Evolutionary conservation across 2,329 filamentous ascomycete species (phyloP).

Genomic region (Botryosphaeria agaves): DNA sequence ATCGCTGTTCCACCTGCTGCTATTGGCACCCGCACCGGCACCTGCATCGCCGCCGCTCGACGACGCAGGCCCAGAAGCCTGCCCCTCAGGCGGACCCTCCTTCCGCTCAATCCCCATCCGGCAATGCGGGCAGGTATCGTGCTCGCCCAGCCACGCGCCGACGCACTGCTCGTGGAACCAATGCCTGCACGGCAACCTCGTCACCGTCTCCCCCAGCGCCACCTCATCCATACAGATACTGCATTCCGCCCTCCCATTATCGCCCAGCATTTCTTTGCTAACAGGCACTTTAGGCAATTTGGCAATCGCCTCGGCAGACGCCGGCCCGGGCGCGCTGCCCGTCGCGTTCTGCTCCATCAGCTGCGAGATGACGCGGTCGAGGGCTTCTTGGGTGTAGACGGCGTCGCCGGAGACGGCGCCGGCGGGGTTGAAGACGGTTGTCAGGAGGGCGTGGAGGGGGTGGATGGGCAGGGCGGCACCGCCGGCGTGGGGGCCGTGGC

Average conservation of each 20-base stretch:
- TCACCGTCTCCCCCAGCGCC: slow-evolving; percentile 52
- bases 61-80: too few relatives aligned
- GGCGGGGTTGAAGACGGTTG: slow-evolving; percentile 19
- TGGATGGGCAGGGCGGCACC: slow-evolving; percentile 8
- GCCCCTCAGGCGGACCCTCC: slow-evolving; percentile 7
- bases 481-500: slow-evolving; percentile 1
- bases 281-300: slow-evolving; percentile 55
- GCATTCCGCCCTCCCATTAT: slow-evolving; percentile 58
- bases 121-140: slow-evolving; percentile 84
- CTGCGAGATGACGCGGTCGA: slow-evolving; percentile 74
- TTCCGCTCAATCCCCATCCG: slow-evolving; percentile 32
- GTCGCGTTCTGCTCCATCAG: slow-evolving; percentile 71
- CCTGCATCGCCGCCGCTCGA: too few relatives aligned
- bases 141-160: slow-evolving; percentile 67
- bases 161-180: slow-evolving; percentile 86
- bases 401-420: slow-evolving; percentile 48
- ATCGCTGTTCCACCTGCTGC: too few relatives aligned
- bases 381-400: slow-evolving; percentile 77
- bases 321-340: slow-evolving; percentile 67
- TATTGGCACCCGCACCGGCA: too few relatives aligned
- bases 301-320: slow-evolving; percentile 56
- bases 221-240: slow-evolving; percentile 90
- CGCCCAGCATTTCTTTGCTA: slow-evolving; percentile 50
- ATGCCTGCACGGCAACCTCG: slow-evolving; percentile 71
- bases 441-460: slow-evolving; percentile 29